Evolutionary conservation across 768 basidiomycete species (phyloP).

Genomic region (Amanita fuliginea): DNA sequence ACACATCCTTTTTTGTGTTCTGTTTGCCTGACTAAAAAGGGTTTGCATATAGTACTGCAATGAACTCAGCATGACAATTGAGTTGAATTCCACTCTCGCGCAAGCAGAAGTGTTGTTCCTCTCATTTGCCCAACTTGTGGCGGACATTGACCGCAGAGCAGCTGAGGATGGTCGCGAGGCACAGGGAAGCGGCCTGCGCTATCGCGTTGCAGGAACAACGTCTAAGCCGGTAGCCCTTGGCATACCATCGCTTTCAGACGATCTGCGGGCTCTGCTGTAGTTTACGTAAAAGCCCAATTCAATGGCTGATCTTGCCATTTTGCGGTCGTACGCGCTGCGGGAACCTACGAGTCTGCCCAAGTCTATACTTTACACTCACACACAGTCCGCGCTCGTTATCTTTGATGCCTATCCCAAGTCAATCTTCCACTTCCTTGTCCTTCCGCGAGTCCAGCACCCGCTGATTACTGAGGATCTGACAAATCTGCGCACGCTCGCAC

Average conservation of each 20-base stretch:
- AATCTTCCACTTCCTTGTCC: conserved; percentile 78
- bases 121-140: conserved; percentile 80
- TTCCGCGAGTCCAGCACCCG: conserved; percentile 44
- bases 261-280: conserved; percentile 40
- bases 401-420: conserved; percentile 77
- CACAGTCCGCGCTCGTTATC: conserved; percentile 46
- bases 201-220: conserved; percentile 6
- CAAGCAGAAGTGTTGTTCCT: conserved; percentile 97
- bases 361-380: conserved; percentile 49
- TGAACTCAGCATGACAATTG: conserved; percentile 92
- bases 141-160: conserved; percentile 76
- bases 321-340: conserved; percentile 50
- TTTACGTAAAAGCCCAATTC: neutral
- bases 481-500: conserved; percentile 46
- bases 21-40: conserved; percentile 1
- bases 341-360: conserved; percentile 43
- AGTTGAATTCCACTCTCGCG: conserved; percentile 88
- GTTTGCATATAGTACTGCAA: conserved; percentile 62
- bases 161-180: conserved; percentile 40
- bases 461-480: conserved; percentile 27
- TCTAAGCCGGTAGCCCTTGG: neutral
- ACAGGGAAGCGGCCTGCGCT: conserved; percentile 19
- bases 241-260: conserved; percentile 34
- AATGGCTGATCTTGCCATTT: conserved; percentile 40
- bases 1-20: neutral